A percentile compares a stretch with the other conserved stretches of the same genome.
Conservation (phyloP, 2,329 filamentous ascomycete species). For the Cladosporium austrohemisphaericum region DNA sequence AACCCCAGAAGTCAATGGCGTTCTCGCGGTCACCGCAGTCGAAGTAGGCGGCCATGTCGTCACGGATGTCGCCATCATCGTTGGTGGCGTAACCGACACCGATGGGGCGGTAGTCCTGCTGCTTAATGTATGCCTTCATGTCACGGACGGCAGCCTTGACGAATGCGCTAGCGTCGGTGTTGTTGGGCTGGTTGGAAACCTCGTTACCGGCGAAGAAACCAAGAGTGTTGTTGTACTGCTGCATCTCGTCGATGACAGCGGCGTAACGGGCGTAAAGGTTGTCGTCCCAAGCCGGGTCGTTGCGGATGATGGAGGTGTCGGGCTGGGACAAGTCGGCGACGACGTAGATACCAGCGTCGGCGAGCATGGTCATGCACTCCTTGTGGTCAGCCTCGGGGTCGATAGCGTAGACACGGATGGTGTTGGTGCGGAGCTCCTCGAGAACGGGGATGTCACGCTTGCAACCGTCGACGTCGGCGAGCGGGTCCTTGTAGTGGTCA, state of each 20-base stretch:
- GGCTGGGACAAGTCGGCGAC: constrained; percentile 88
- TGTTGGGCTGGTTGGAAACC: constrained; percentile 83
- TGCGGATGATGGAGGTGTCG: constrained; percentile 74
- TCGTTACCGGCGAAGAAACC: constrained; percentile 99
- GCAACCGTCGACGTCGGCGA: constrained; percentile 69
- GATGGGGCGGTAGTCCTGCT: constrained; percentile 70
- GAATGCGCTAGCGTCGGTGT: constrained; percentile 85
- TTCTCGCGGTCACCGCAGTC: constrained; percentile 70
- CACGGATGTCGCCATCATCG: constrained; percentile 80
- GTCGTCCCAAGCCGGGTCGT: constrained; percentile 73
- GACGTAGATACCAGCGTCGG: constrained; percentile 88
- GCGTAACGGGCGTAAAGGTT: constrained; percentile 78
- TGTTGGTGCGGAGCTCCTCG: constrained; percentile 76
- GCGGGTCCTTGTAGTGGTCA: constrained; percentile 70
- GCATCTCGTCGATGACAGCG: constrained; percentile 73
- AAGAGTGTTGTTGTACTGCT: constrained; percentile 82
- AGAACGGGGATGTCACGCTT: constrained; percentile 82
- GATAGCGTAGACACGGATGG: constrained; percentile 91
- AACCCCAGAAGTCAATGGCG: constrained; percentile 95
- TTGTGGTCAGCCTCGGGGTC: constrained; percentile 75
- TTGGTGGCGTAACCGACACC: constrained; percentile 96
- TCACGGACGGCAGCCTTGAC: constrained; percentile 98
- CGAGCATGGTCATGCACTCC: constrained; percentile 77
- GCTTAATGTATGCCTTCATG: constrained; percentile 88
- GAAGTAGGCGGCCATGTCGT: constrained; percentile 84